Evolutionary conservation across 257 asterid species (phyloP), one percentile per base, ranked within the genome.

Genomic region (Penstemon eatonii): DNA sequence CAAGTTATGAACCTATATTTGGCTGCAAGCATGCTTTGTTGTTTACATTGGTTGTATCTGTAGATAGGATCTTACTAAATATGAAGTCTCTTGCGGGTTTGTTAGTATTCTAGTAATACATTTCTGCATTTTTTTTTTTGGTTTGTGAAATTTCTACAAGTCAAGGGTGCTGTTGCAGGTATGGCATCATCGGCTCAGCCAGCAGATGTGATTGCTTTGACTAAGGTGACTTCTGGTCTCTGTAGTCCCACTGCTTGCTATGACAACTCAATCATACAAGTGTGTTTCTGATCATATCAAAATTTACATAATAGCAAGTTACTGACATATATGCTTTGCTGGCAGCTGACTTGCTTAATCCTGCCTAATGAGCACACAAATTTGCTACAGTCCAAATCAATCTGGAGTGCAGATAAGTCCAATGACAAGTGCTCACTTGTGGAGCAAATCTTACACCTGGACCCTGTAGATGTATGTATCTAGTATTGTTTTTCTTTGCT

Each of bases 301-400:
- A 46, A 54, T 44, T 67, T 63, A 46, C 63, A 25, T 58, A 47
- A 42, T 69, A 69, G 63, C 57, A 54, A 75, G 56, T 55, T 75
- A 69, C 62, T 76, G 57, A 74, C 54, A n/a, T 60, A 13, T 63
- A 41, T 73, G 15, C 75, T 65, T 61, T 73, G 56, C 47, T 83
- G 79, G 75, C 92, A 93, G 99, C 85, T 93, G 63, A 90, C 96
- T 77, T 93, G 99, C 87, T 73, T 93, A 75, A 68, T 85, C 77
- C 90, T 93, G 77, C 95, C 92, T 63, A 82, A 69, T 13, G 87
- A 88, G 80, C 89, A 90, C 74, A 11, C 78, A 19, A 43, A 76
- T 75, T 79, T 93, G 76, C 80, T 93, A 58, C 73, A 87, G 52
- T 78, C 94, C 25, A 87, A 80, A 78, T 90, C 99, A 74, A 88